Evolutionary conservation across 352 stramenopile species (phyloP), one percentile per base, ranked within the genome.

Genomic region (Phytophthora pinifolia): DNA sequence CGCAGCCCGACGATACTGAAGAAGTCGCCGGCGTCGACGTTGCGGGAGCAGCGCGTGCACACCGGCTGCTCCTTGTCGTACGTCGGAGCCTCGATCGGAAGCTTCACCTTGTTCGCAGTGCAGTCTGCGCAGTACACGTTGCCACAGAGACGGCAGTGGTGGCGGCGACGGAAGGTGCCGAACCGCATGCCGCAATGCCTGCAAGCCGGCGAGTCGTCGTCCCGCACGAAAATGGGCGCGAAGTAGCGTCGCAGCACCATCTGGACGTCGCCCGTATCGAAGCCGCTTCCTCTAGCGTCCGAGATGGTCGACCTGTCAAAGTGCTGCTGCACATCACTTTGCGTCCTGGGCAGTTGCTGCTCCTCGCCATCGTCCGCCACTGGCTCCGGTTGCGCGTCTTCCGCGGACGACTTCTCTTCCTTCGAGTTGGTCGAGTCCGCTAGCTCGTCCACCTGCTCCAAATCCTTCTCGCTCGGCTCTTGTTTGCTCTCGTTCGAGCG

Each of bases 81-180:
- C 0, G 60, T 65, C 1, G 72, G 59, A 4, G 66, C 70, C 1
- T 84, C 76, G 33, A 91, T 76, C 17, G 77, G 83, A 18, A 89
- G 63, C 38, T 72, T 66, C n/a, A 76, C 76, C 41, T 85, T 87
- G 46, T 86, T 86, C 1, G 77, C 55, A 10, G 83, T 88, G 52
- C 85, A 95, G 13, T 95, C 83, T 1, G 59, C 72, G 44, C 85
- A 95, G 38, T 82, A 89, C 10, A 91, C 61, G 13, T 79, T 72
- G 3, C 85, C 85, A 44, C 85, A 95, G 9, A 95, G 61, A 9
- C 74, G 72, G 34, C 85, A 95, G 52, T 93, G 78, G 47, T 92
- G 76, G 18, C 83, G 79, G 9, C 83, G 79, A 20, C 83, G 77
- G 33, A 93, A 80, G 7, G 88, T 74, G 20, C 77, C 75, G 64